These are phyloP conservation scores for Leishmania tarentolae DNA, from an alignment of 208 protist genomes.

Conservation along the genomic window DNA sequence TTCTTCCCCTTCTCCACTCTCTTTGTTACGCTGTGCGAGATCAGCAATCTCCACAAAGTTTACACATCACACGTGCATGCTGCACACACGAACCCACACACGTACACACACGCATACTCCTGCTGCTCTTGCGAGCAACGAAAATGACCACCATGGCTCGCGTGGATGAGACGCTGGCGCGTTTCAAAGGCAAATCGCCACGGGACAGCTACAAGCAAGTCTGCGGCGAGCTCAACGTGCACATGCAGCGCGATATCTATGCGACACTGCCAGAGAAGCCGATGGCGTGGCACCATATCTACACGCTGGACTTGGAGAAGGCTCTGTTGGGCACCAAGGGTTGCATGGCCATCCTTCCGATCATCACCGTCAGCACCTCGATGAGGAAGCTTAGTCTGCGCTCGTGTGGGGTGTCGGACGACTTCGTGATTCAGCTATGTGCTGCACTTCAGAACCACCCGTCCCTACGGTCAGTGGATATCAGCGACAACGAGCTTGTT, in stretches of 20 bases:
- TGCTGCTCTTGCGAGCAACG: background rate
- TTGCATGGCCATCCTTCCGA: constrained; percentile 76
- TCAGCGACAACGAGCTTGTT: constrained; percentile 76
- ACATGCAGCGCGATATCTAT: constrained; percentile 63
- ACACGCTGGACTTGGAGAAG: constrained; percentile 57
- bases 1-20: background rate
- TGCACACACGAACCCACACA: background rate
- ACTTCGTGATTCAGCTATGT: constrained; percentile 62
- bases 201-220: constrained; percentile 78
- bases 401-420: constrained; percentile 70
- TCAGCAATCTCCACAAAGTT: background rate
- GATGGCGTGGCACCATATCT: constrained; percentile 66
- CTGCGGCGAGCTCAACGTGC: constrained; percentile 71
- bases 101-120: background rate
- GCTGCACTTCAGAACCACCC: constrained; percentile 69
- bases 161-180: constrained; percentile 67
- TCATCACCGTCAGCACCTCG: constrained; percentile 70
- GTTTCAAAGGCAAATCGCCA: constrained; percentile 79
- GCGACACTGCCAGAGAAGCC: constrained; percentile 59
- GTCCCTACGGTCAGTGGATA: constrained; percentile 68
- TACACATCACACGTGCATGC: background rate
- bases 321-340: constrained; percentile 69
- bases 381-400: constrained; percentile 66
- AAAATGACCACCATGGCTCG: constrained; percentile 80
- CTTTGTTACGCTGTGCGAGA: background rate